phyloP scores from a whole-genome alignment of 352 stramenopile species.

The Aphanomyces invadans region DNA sequence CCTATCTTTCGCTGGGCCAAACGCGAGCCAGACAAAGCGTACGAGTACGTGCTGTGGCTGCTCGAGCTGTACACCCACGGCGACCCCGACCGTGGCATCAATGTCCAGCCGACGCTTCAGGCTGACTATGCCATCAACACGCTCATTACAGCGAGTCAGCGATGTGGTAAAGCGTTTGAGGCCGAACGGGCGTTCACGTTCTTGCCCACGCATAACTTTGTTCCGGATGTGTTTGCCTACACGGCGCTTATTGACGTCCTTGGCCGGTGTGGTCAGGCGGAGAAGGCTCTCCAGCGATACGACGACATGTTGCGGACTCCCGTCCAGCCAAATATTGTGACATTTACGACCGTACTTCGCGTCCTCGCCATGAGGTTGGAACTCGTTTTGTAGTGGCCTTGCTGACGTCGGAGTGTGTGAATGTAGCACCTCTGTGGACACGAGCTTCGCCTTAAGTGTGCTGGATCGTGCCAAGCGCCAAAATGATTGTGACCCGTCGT shows the following conservation, averaged over 20 bases:
- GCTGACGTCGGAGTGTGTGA: background rate
- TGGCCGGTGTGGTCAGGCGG: slow-evolving; percentile 36
- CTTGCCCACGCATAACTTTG: slow-evolving; percentile 39
- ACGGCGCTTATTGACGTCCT: slow-evolving; percentile 73
- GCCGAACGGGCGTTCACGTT: slow-evolving; percentile 55
- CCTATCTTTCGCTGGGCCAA: slow-evolving; percentile 58
- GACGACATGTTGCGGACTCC: slow-evolving; percentile 51
- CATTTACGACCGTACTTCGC: slow-evolving; percentile 61
- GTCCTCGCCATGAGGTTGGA: slow-evolving; percentile 29
- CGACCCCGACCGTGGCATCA: slow-evolving; percentile 40
- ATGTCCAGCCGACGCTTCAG: slow-evolving; percentile 37
- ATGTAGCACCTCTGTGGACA: slow-evolving; percentile 23
- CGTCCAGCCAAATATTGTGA: slow-evolving; percentile 66
- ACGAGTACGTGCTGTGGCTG: slow-evolving; percentile 66
- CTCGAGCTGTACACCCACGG: slow-evolving; percentile 40
- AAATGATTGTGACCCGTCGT: slow-evolving; percentile 49
- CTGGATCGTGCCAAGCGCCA: slow-evolving; percentile 39
- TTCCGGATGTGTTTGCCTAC: slow-evolving; percentile 74
- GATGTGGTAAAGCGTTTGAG: slow-evolving; percentile 45
- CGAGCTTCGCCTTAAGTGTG: slow-evolving; percentile 39
- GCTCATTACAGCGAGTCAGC: slow-evolving; percentile 68
- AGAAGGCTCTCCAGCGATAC: slow-evolving; percentile 35
- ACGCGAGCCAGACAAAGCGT: slow-evolving; percentile 46
- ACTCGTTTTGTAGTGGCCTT: background rate
- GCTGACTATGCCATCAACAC: slow-evolving; percentile 70